Base-by-base conservation (phyloP, 495 filamentous ascomycete genomes). In the Aspergillus ostianus region DNA sequence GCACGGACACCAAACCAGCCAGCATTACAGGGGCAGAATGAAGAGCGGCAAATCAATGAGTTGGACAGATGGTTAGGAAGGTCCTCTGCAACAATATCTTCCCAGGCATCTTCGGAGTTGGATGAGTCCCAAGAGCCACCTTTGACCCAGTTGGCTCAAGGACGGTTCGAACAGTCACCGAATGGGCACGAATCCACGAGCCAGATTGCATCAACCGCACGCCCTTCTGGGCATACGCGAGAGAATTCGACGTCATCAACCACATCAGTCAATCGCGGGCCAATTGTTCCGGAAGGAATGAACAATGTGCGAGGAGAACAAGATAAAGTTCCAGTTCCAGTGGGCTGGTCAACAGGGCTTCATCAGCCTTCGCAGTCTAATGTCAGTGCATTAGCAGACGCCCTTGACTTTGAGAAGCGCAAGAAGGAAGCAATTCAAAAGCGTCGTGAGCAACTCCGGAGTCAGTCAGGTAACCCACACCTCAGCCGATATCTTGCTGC, bases 351-450 rank as follows among this genome's bases (percentile, higher is more conserved):
- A 0, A 62, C 73, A 20, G 69, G 59, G 23, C 63, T 78, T n/a
- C 71, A 75, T 18, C 59, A 64, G 47, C 66, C 55, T 6, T 62
- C 69, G 19, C 58, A 58, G 12, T 3, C 57, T 2, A 56, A 49
- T 18, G 55, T 54, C 1, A 60, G 61, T 2, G 49, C 67, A 6
- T 32, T 77, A 4, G 73, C 77, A 52, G 63, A 60, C 29, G 76
- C 76, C 12, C 64, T 79, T 15, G 77, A 79, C 20, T 79, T 79
- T 47, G 77, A 79, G 52, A 61, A 53, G 7, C 66, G 76, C n/a
- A 78, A 80, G 61, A 72, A 65, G 60, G 71, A 74, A 19, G 77
- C 71, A 15, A 76, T 73, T 13, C 58, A 67, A 47, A 58, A 56
- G 29, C 59, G 62, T 23, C 73, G 75, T 10, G 54, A 61, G 21